Conservation (phyloP, 2,329 filamentous ascomycete genomes). For the Laburnicola sp. region DNA sequence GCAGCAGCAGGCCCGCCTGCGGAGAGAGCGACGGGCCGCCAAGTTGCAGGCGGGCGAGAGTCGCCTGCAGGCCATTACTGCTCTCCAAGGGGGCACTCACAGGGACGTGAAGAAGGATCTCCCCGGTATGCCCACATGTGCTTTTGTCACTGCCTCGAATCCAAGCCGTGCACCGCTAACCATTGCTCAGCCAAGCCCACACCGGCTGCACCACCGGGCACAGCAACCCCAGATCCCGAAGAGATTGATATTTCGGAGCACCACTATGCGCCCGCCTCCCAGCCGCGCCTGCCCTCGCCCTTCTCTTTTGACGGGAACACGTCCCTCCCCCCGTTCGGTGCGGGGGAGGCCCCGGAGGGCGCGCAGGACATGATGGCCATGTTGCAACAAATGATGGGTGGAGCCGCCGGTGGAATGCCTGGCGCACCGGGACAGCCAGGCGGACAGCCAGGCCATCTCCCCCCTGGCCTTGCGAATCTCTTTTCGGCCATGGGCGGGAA, state of each 20-base stretch:
- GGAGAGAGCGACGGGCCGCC: constrained; percentile 77
- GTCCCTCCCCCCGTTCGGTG: constrained; percentile 23
- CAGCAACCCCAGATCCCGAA: constrained; percentile 60
- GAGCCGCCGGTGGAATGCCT: constrained; percentile 43
- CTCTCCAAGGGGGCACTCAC: constrained; percentile 60
- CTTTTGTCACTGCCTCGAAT: constrained; percentile 12
- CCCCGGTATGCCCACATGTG: constrained; percentile 31
- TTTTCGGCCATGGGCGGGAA: constrained; percentile 51
- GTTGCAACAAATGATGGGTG: constrained; percentile 72
- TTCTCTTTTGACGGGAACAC: constrained; percentile 36
- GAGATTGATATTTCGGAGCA: constrained; percentile 80
- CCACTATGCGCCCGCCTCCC: constrained; percentile 62
- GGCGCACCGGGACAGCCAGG: constrained; percentile 31
- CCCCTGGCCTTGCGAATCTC: constrained; percentile 49
- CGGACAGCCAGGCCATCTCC: constrained; percentile 37
- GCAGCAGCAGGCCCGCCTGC: constrained; percentile 67
- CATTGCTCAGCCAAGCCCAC: constrained; percentile 27
- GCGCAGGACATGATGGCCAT: constrained; percentile 71
- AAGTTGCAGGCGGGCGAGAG: constrained; percentile 75
- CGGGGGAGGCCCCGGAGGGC: constrained; percentile 26
- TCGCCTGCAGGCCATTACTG: constrained; percentile 74
- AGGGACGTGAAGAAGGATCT: constrained; percentile 40
- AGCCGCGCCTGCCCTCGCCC: constrained; percentile 45
- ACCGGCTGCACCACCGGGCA: constrained; percentile 25
- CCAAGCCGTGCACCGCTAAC: constrained; percentile 21